Base-by-base conservation (phyloP, 2,329 filamentous ascomycete species). In the Chaetomiaceae sp. region DNA sequence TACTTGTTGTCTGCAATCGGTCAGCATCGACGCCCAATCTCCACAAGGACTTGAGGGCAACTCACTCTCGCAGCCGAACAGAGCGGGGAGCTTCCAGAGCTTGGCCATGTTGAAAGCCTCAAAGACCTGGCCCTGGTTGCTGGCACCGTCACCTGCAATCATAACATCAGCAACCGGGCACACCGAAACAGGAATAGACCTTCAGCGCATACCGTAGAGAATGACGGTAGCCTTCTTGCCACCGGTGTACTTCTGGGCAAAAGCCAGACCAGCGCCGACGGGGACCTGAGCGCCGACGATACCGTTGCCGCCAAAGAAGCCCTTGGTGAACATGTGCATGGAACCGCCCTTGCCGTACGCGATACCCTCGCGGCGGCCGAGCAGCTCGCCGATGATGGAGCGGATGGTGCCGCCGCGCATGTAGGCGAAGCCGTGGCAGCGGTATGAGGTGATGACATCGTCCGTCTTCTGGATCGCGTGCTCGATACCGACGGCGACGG, bases 61-160 rank as follows among this genome's bases (percentile, higher is more conserved):
- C 89, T 71, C 77, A 96, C 91, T 99, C 80, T 99, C 93, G 73
- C 93, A 99, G 63, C 89, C 91, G 68, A 99, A 99, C 62, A 99
- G 86, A 62, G 91, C 83, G 49, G 93, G 93, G 42, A 99, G 79
- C 64, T 93, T 91, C 93, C 93, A 99, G 61, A 99, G 85, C 82
- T 97, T 97, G 58, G 93, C 93, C 93, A 99, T 99, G 85, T 99
- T 99, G 83, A 95, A 99, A 56, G 93, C 91, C 81, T 99, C 93
- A 66, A 99, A 99, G 64, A 99, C 93, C 76, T 99, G 93, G 60
- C 93, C 93, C 79, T 99, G 93, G 81, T 99, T 99, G 79, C 86
- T 89, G 60, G 93, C 93, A 79, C 93, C 93, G 66, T 99, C 93
- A 78, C 93, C 58, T 60, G 35, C 44, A 50, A n/a, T n/a, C 41